Conservation (phyloP, 805 yeast genomes). For the Sungouiozyma ichnusensis region DNA sequence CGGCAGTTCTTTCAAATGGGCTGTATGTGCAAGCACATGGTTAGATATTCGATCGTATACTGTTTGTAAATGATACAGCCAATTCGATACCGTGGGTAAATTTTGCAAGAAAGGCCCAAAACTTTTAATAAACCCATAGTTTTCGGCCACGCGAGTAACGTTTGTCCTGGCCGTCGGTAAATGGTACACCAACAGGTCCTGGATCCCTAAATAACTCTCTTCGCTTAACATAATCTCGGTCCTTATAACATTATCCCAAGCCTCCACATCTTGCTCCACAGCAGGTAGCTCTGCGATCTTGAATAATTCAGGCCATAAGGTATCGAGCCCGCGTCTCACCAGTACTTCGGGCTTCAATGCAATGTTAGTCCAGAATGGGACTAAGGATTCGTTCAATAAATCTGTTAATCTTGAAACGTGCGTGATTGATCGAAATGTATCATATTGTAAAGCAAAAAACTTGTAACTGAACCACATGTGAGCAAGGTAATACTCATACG, state of each 20-base stretch:
- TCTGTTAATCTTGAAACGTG: slow-evolving; percentile 18
- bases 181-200: slow-evolving; percentile 25
- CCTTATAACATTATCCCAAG: slow-evolving; percentile 23
- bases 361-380: slow-evolving; percentile 26
- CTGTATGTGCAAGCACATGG: slow-evolving; percentile 21
- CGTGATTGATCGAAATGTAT: slow-evolving; percentile 17
- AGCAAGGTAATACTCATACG: slow-evolving; percentile 18
- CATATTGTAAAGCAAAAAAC: slow-evolving; percentile 18
- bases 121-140: slow-evolving; percentile 22
- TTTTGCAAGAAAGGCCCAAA: slow-evolving; percentile 17
- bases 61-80: slow-evolving; percentile 25
- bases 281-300: slow-evolving; percentile 18
- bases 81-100: slow-evolving; percentile 21
- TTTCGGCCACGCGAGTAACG: background rate
- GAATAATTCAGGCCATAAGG: slow-evolving; percentile 15
- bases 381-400: slow-evolving; percentile 22
- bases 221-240: slow-evolving; percentile 20
- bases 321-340: slow-evolving; percentile 16
- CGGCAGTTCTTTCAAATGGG: slow-evolving; percentile 17
- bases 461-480: slow-evolving; percentile 22
- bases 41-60: slow-evolving; percentile 20
- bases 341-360: slow-evolving; percentile 15
- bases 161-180: slow-evolving; percentile 12
- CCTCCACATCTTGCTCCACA: background rate
- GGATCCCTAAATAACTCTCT: slow-evolving; percentile 21